Evolutionary conservation across 257 asterid species (phyloP), one percentile per base, ranked within the genome.

Genomic region (Plectranthus barbatus): DNA sequence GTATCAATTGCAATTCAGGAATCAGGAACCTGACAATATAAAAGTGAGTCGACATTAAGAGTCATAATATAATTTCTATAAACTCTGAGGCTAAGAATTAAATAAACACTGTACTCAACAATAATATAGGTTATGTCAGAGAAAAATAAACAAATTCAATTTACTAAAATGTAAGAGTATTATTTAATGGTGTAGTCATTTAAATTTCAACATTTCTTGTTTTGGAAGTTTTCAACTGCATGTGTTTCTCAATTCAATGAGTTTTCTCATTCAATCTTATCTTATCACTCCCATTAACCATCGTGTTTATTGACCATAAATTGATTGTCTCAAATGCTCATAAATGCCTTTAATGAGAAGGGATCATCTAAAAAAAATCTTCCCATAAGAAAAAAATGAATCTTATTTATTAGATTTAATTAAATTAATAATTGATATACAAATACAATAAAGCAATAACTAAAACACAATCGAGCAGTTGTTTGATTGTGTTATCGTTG

Each of bases 251-350:
- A 60, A 65, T 77, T 77, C 7, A 76, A 68, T 72, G 75, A 68
- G 75, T 72, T 64, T 19, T 64, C 73, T 72, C 78, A 77, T 66
- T 72, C 79, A 63, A 45, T 57, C 59, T 18, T 45, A 45, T 57
- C 59, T 18, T 45, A 66, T 74, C 83, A 70, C 64, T 56, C 15
- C 72, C 70, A 74, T 74, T 74, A 66, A 66, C 14, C 62, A 58
- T 59, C 9, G 62, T 67, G 71, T 74, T 78, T 62, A 70, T 78
- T 69, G 72, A 71, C 80, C 67, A 74, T 74, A 77, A 77, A 77
- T 74, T 73, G 66, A 62, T 15, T 77, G 79, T 74, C 82, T 65
- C n/a, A n/a, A n/a, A n/a, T n/a, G n/a, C n/a, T n/a, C n/a, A n/a
- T n/a, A n/a, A n/a, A n/a, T n/a, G n/a, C n/a, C n/a, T n/a, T n/a